Base-by-base conservation (phyloP, 1,284 basidiomycete genomes). In the Anthracocystis panici-leucophaei region DNA sequence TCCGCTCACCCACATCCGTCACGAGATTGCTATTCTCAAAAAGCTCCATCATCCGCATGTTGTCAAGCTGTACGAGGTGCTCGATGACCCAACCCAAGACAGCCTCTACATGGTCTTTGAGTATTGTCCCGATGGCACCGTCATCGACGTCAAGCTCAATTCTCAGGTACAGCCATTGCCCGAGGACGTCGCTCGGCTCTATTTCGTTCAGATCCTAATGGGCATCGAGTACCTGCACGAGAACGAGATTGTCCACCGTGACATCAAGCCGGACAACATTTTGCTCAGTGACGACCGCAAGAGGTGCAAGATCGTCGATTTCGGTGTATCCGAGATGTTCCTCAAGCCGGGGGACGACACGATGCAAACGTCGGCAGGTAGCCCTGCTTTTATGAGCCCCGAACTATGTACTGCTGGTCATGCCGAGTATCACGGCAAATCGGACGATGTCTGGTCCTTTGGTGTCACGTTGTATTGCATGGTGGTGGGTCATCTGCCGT, bases 271-370 rank as follows among this genome's bases (percentile, higher is more conserved):
- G 0, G 88, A 88, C 75, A 89, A 90, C 79, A 86, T 89, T 33
- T 84, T 90, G 25, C 84, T 89, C 16, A 86, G 85, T 12, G 83
- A 84, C n/a, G 86, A 88, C 65, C 78, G 83, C n/a, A 79, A 84
- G 54, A 81, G 83, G 11, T 88, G 88, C 83, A 89, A 89, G 79
- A 85, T 90, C 51, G 88, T 87, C 74, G 88, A 89, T 71, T 90
- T 90, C 80, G 89, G 89, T 31, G 88, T 89, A 0, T 88, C 88
- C 1, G 88, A 89, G 61, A 88, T 89, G 86, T 89, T 89, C 60
- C 73, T 79, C 9, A 83, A 84, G 27, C 78, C 82, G 0, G 86
- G 85, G 14, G 87, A 88, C 59, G 87, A 88, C 75, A 77, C 79
- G 38, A 83, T 87, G 70, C 84, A 84, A 63, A 85, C 87, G 57